These are phyloP conservation scores for Grifola frondosa DNA, from an alignment of 1,284 basidiomycete species.

Conservation along the genomic window DNA sequence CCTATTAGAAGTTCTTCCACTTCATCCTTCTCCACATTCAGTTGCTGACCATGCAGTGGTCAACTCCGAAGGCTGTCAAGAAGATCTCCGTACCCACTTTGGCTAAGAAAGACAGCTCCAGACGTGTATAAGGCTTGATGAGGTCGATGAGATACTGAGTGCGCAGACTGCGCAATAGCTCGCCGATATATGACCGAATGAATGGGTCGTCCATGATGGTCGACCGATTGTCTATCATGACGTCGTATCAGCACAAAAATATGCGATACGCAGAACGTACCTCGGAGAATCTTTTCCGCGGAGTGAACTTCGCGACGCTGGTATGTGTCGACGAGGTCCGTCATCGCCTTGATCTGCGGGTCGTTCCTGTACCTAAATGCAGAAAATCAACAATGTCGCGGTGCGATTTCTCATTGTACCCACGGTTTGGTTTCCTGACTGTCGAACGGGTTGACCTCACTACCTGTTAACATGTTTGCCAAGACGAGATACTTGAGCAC, in stretches of 20 bases:
- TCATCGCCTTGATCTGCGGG: constrained; percentile 97
- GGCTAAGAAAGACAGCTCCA: constrained; percentile 89
- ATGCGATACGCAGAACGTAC: constrained; percentile 39
- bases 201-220: constrained; percentile 96
- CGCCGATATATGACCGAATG: constrained; percentile 92
- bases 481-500: constrained; percentile 98
- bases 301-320: constrained; percentile 94
- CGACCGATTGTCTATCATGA: constrained; percentile 73
- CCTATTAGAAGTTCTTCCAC: constrained; percentile 93
- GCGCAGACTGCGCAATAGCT: constrained; percentile 87
- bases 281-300: constrained; percentile 92
- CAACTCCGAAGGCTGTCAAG: constrained; percentile 4
- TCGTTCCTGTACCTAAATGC: constrained; percentile 88
- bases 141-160: constrained; percentile 97
- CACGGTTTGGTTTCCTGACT: constrained; percentile 98
- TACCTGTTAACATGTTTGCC: constrained; percentile 97
- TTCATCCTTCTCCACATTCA: constrained; percentile 85
- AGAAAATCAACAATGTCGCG: background rate
- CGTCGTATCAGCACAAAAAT: constrained; percentile 5
- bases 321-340: constrained; percentile 93
- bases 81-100: constrained; percentile 52
- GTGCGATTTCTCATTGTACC: constrained; percentile 24
- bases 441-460: constrained; percentile 98
- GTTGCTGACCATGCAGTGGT: constrained; percentile 77
- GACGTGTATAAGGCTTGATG: constrained; percentile 93